These are phyloP conservation scores for Colletotrichum horii DNA, from an alignment of 2,329 filamentous ascomycete genomes.

Conservation along the genomic window DNA sequence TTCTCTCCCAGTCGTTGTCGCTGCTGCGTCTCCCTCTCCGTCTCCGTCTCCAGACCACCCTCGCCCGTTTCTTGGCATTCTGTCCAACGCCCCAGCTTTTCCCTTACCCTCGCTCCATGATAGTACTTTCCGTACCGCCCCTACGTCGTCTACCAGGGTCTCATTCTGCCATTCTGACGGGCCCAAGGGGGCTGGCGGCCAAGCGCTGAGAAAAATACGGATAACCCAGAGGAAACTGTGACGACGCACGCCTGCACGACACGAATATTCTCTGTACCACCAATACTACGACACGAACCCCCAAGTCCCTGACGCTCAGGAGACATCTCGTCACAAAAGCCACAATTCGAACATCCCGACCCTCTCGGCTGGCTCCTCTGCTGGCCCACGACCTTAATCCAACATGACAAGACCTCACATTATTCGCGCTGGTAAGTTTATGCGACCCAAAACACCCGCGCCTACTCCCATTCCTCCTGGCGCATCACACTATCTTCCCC, in stretches of 20 bases:
- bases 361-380: slow-evolving; percentile 8
- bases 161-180: slow-evolving; percentile 10
- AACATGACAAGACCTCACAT: slow-evolving; percentile 66
- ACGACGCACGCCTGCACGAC: background rate
- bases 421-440: slow-evolving; percentile 62
- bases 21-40: background rate
- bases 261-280: background rate
- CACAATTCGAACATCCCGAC: background rate
- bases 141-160: slow-evolving; percentile 8
- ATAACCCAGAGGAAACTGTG: background rate
- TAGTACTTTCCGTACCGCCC: background rate
- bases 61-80: slow-evolving; percentile 11
- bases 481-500: slow-evolving; percentile 9
- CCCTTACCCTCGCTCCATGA: slow-evolving; percentile 1
- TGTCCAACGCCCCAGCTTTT: slow-evolving; percentile 13
- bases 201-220: background rate
- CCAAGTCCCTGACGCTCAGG: background rate
- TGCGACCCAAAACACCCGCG: slow-evolving; percentile 20
- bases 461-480: slow-evolving; percentile 15
- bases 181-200: slow-evolving; percentile 6
- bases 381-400: slow-evolving; percentile 26
- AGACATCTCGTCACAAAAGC: background rate
- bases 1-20: background rate
- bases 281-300: slow-evolving; percentile 1
- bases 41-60: background rate